Evolutionary conservation across 441 rosid genomes (phyloP).

Genomic region (Sinapis alba): DNA sequence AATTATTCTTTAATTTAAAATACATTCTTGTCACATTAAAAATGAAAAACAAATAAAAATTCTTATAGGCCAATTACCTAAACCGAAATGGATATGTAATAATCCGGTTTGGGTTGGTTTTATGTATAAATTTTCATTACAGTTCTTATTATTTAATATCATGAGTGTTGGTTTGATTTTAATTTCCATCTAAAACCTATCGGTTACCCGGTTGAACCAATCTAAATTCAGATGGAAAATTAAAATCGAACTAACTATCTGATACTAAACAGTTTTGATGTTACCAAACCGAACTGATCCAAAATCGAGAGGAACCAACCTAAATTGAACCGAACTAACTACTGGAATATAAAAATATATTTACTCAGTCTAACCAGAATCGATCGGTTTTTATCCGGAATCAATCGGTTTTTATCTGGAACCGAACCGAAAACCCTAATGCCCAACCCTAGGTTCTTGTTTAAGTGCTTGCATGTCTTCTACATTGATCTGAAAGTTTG

Average conservation of each 20-base stretch:
- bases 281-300: background rate
- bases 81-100: background rate
- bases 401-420: background rate
- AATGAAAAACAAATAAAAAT: background rate
- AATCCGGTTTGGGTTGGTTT: background rate
- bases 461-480: conserved; percentile 35
- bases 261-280: too few relatives aligned
- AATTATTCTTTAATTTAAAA: background rate
- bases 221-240: background rate
- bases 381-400: background rate
- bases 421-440: background rate
- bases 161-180: too few relatives aligned
- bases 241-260: background rate
- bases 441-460: background rate
- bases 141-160: too few relatives aligned
- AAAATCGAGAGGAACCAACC: background rate
- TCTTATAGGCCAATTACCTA: background rate
- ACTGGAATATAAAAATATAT: background rate
- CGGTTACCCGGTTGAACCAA: background rate
- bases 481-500: conserved; percentile 22
- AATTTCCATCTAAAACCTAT: background rate
- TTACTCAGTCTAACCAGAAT: background rate
- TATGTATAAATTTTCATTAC: too few relatives aligned
- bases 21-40: conserved; percentile 14
- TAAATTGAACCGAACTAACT: background rate